Evolutionary conservation across 106 monocot species (phyloP).

Genomic region (Dendrobium huoshanense): DNA sequence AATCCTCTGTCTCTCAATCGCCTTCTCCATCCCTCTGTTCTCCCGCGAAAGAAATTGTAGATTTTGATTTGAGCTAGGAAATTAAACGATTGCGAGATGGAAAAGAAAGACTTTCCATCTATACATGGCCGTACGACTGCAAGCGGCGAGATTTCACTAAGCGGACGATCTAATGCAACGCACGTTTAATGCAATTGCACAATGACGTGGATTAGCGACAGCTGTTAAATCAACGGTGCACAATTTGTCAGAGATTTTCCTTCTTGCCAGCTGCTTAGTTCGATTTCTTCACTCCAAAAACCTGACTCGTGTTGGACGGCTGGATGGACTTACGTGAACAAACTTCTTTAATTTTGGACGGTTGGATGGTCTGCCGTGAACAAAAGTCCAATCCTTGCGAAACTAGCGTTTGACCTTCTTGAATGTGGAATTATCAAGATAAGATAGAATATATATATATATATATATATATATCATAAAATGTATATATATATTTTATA

Average conservation of each 20-base stretch:
- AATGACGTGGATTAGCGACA: neutral
- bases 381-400: no score
- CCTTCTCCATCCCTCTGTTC: conserved; percentile 44
- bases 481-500: no score
- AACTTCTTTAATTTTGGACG: neutral
- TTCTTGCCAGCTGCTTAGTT: no score
- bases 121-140: neutral
- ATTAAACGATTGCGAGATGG: neutral
- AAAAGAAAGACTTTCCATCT: neutral
- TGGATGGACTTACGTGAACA: no score
- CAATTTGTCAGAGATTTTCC: neutral
- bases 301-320: no score
- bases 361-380: neutral
- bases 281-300: no score
- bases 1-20: conserved; percentile 54
- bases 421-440: no score
- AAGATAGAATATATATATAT: no score
- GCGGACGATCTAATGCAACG: neutral
- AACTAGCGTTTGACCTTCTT: no score
- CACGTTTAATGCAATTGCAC: neutral
- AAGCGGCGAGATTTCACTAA: neutral
- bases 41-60: neutral
- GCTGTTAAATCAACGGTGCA: neutral
- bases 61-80: neutral
- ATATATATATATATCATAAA: no score